Evolutionary conservation across 768 basidiomycete genomes (phyloP).

Genomic region (Neoboletus subvelutipes): DNA sequence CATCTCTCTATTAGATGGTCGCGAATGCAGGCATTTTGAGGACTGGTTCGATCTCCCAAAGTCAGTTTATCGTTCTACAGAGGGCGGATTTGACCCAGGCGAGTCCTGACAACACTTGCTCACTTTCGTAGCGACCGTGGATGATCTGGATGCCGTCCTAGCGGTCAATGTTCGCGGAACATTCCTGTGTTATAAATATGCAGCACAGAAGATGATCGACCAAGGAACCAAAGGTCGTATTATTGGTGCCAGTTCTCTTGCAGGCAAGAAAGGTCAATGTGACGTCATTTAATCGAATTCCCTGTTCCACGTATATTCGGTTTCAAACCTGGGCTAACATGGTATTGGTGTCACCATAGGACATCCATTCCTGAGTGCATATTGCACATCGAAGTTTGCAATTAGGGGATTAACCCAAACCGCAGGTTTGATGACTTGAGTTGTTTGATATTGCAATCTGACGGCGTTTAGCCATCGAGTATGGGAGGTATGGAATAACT

Average conservation of each 20-base stretch:
- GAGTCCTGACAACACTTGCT: not conserved
- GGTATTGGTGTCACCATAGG: conserved; percentile 25
- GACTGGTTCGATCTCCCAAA: conserved; percentile 5
- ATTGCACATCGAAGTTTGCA: conserved; percentile 43
- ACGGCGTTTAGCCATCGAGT: conserved; percentile 32
- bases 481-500: conserved; percentile 31
- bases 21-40: conserved; percentile 20
- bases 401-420: conserved; percentile 42
- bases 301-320: not conserved
- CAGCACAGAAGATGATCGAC: conserved; percentile 44
- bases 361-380: conserved; percentile 25
- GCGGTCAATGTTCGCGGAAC: conserved; percentile 41
- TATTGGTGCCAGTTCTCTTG: conserved; percentile 39
- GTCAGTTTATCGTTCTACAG: not conserved
- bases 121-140: conserved; percentile 27
- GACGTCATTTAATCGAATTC: not conserved
- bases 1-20: conserved; percentile 13
- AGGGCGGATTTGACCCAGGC: not conserved
- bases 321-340: not conserved
- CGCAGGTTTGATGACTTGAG: conserved; percentile 13
- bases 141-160: conserved; percentile 35
- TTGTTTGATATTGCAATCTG: not conserved
- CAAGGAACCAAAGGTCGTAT: conserved; percentile 44
- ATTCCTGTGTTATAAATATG: conserved; percentile 43
- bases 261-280: conserved; percentile 31